A percentile compares a stretch with the other conserved stretches of the same genome.
Evolutionary conservation across 2,329 filamentous ascomycete species (phyloP).

Genomic region (Xylaria sp.): DNA sequence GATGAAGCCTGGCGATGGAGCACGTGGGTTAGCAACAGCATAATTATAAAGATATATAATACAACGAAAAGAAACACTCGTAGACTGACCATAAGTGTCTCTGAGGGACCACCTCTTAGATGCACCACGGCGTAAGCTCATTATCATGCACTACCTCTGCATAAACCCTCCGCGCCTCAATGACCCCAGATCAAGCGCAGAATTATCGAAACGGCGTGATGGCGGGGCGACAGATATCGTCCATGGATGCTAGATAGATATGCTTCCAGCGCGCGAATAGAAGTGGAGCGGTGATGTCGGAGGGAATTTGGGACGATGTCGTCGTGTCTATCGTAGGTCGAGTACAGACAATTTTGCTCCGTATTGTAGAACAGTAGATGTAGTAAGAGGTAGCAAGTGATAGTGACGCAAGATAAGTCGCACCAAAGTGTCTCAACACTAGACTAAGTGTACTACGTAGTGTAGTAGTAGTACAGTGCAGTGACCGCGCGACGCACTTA

Average conservation of each 20-base stretch:
- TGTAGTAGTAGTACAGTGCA: not conserved
- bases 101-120: conserved; percentile 49
- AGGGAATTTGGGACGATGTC: not conserved
- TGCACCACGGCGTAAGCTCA: conserved; percentile 43
- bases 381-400: not conserved
- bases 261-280: not conserved
- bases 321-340: conserved; percentile 1
- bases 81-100: conserved; percentile 49
- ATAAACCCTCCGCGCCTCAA: not conserved
- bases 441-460: not conserved
- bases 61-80: conserved; percentile 31
- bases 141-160: conserved; percentile 27
- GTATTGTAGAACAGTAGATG: conserved; percentile 2
- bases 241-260: conserved; percentile 24
- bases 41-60: conserved; percentile 3
- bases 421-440: conserved; percentile 1
- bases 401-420: conserved; percentile 17
- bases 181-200: conserved; percentile 1
- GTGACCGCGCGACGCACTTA: not conserved
- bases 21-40: conserved; percentile 24
- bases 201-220: conserved; percentile 12
- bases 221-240: conserved; percentile 5
- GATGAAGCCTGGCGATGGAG: conserved; percentile 46
- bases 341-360: not conserved
- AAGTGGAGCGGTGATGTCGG: not conserved